A percentile compares a stretch with the other conserved stretches of the same genome.
These are phyloP conservation scores for Kuraishia floccosa DNA, from an alignment of 805 yeast species.

Conservation along the genomic window DNA sequence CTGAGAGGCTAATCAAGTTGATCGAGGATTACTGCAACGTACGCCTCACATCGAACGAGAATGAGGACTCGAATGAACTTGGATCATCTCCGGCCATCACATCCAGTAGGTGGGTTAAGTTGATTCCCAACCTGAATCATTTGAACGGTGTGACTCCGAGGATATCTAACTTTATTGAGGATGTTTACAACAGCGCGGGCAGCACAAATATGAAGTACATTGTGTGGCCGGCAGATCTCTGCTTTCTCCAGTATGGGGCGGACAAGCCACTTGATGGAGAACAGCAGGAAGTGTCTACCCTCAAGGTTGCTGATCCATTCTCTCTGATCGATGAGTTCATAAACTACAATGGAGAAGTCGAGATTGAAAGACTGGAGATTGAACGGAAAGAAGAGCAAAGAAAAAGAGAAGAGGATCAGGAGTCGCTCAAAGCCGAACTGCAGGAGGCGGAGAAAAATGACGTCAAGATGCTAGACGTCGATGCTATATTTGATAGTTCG, in stretches of 20 bases:
- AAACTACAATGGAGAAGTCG: conserved; percentile 8
- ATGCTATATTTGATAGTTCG: background rate
- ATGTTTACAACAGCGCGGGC: conserved; percentile 28
- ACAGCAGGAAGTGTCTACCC: conserved; percentile 2
- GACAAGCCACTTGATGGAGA: background rate
- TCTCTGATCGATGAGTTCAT: conserved; percentile 16
- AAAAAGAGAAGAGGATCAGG: conserved; percentile 8
- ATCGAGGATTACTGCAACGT: conserved; percentile 22
- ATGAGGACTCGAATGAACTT: too few relatives aligned
- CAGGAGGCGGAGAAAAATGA: background rate
- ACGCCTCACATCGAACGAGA: conserved; percentile 6
- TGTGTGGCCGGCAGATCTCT: conserved; percentile 63
- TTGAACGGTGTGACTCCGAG: conserved; percentile 58
- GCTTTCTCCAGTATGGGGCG: conserved; percentile 42
- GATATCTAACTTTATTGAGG: conserved; percentile 40
- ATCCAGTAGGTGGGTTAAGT: conserved; percentile 46
- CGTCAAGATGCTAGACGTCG: background rate
- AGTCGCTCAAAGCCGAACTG: background rate
- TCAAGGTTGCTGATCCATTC: conserved; percentile 13
- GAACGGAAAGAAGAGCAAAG: conserved; percentile 2
- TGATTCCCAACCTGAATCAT: conserved; percentile 59
- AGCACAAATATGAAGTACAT: conserved; percentile 39
- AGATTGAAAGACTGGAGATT: conserved; percentile 5
- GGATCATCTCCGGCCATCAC: too few relatives aligned
- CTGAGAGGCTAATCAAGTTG: conserved; percentile 21